Conservation (phyloP, 305 asterid genomes). For the Fraxinus ornus region DNA sequence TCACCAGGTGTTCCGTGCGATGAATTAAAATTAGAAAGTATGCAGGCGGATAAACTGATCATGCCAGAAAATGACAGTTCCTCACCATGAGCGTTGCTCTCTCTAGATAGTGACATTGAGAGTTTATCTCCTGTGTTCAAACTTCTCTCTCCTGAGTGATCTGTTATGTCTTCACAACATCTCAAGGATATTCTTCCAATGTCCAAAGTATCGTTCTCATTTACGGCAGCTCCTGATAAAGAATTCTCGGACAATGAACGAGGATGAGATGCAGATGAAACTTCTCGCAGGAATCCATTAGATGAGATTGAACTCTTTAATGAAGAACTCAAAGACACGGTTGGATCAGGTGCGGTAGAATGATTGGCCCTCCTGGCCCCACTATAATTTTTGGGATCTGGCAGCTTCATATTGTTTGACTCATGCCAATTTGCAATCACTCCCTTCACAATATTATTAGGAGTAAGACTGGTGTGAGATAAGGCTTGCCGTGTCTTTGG, state of each 20-base stretch:
- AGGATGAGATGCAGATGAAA: constrained; percentile 55
- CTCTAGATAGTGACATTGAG: constrained; percentile 47
- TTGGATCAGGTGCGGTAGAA: constrained; percentile 49
- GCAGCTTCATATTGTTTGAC: constrained; percentile 65
- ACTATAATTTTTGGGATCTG: constrained; percentile 60
- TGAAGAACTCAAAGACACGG: constrained; percentile 51
- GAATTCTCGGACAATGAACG: constrained; percentile 70
- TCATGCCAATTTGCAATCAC: constrained; percentile 87
- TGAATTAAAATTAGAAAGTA: constrained; percentile 55
- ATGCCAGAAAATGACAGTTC: constrained; percentile 42
- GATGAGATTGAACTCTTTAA: constrained; percentile 39
- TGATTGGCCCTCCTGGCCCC: constrained; percentile 45
- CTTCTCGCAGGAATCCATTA: constrained; percentile 41
- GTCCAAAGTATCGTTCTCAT: constrained; percentile 42
- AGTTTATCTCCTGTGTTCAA: constrained; percentile 39
- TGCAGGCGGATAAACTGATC: constrained; percentile 61
- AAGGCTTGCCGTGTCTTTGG: constrained; percentile 86
- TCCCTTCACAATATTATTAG: constrained; percentile 85
- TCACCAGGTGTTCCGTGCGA: constrained; percentile 56
- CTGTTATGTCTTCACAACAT: constrained; percentile 55
- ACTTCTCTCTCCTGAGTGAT: constrained; percentile 54
- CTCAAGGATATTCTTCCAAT: constrained; percentile 42
- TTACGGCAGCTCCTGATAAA: constrained; percentile 46
- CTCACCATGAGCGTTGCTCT: constrained; percentile 38
- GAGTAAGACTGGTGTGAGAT: constrained; percentile 68